Base-by-base conservation (phyloP, 2,329 filamentous ascomycete genomes). In the Lithohypha guttulata region DNA sequence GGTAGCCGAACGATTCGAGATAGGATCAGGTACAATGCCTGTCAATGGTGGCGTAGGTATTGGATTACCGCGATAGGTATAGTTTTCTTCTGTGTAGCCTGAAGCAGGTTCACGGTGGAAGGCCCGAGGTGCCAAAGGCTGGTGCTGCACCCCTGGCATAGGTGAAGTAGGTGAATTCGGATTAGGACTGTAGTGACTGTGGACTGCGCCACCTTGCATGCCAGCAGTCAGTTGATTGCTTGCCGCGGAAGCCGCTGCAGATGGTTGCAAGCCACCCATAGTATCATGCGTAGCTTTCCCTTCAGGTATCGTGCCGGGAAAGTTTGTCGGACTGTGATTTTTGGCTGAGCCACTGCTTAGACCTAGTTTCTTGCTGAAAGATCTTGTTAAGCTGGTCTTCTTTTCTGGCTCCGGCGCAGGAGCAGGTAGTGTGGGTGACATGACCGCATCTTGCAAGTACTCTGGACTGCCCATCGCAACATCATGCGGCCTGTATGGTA, bases 301-400 rank as follows among this genome's bases (percentile, higher is more conserved):
- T 56, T 85, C 80, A 53, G 83, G 79, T 32, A 74, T 72, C 6
- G 75, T 72, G 57, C 60, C 60, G 17, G 81, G 81, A 39, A 79
- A 63, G 53, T 81, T 76, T 27, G 81, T 84, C 2, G 83, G 83
- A 13, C 83, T 87, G 41, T 70, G 71, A 40, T 46, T 50, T 61
- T 85, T 86, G n/a, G 82, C 78, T 15, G 77, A 77, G 30, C 73
- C 68, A 29, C 79, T 79, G 29, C 82, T 74, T 48, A 81, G 72
- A 48, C 67, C 62, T 14, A 83, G 73, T 61, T 81, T 82, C 56
- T 84, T 82, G 34, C 81, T 85, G 54, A 82, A 84, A 42, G 83
- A 79, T 45, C 82, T 70, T 48, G 79, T 79, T 41, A 87, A 62
- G 10, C 72, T 71, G 15, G 70, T 52, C 40, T 62, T 62, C 30